Evolutionary conservation across 805 yeast genomes (phyloP).

Genomic region (Cyberlindnera amylophila): DNA sequence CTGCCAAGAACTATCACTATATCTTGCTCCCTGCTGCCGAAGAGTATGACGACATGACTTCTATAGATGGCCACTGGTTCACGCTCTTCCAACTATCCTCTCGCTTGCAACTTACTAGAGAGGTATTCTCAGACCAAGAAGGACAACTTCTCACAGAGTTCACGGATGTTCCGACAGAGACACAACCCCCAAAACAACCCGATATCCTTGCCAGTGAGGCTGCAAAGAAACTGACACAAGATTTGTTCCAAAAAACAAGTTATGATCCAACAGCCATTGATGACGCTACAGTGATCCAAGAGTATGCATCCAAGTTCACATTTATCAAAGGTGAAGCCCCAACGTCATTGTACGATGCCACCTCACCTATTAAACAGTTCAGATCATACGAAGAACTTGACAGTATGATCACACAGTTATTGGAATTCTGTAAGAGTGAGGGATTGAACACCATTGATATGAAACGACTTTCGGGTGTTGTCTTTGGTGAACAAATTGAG

Average conservation of each 20-base stretch:
- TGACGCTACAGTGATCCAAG: conserved; percentile 16
- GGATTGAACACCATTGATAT: conserved; percentile 17
- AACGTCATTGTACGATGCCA: conserved; percentile 19
- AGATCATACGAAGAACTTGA: conserved; percentile 32
- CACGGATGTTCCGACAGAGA: background rate
- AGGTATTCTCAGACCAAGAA: background rate
- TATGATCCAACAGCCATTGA: background rate
- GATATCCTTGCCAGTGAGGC: background rate
- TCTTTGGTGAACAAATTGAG: conserved; percentile 3
- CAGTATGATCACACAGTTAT: conserved; percentile 36
- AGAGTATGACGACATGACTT: background rate
- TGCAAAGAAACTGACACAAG: background rate
- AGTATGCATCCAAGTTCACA: conserved; percentile 13
- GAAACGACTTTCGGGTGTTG: background rate
- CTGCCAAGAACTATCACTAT: conserved; percentile 1
- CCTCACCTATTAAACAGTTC: conserved; percentile 26
- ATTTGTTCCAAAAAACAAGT: background rate
- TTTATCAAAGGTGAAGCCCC: conserved; percentile 9
- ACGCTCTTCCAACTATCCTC: background rate
- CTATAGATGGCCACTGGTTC: conserved; percentile 1
- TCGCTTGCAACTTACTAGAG: background rate
- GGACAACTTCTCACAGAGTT: background rate
- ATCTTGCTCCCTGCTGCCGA: conserved; percentile 7
- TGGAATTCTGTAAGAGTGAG: conserved; percentile 27
- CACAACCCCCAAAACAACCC: background rate